Evolutionary conservation across 2,329 filamentous ascomycete genomes (phyloP).

Genomic region (Fusarium nygamai): DNA sequence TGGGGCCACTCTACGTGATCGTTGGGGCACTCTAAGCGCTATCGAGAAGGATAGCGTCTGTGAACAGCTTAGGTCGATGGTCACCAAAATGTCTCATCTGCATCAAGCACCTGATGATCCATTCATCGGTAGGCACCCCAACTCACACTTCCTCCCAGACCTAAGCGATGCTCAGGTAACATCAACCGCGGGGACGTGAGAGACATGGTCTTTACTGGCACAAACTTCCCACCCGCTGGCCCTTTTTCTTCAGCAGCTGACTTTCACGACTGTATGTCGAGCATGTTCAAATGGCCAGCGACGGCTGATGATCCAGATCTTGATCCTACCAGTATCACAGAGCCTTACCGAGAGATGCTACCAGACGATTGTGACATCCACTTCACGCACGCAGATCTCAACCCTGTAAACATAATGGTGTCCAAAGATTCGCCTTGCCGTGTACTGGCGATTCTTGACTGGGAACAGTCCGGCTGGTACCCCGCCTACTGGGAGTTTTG

Average conservation of each 20-base stretch:
- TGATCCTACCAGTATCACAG: background rate
- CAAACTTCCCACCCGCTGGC: background rate
- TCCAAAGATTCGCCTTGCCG: background rate
- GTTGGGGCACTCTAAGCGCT: background rate
- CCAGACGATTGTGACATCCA: background rate
- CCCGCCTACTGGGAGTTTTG: background rate
- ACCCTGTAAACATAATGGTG: conserved; percentile 28
- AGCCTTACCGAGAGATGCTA: background rate
- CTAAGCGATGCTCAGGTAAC: background rate
- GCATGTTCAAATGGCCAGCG: background rate
- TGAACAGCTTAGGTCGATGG: background rate
- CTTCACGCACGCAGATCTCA: conserved; percentile 29
- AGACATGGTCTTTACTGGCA: conserved; percentile 6
- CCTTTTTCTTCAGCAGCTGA: conserved; percentile 9
- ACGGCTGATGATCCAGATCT: background rate
- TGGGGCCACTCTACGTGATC: conserved; percentile 1
- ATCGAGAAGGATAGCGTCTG: background rate
- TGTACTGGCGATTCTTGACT: background rate
- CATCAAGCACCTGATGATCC: background rate
- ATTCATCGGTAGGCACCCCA: background rate
- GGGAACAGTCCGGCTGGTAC: background rate
- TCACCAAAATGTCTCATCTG: background rate
- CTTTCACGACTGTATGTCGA: conserved; percentile 24
- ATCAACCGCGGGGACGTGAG: conserved; percentile 7
- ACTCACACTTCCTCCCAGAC: background rate